Base-by-base conservation (phyloP, 257 asterid species). In the Cinchona pubescens region DNA sequence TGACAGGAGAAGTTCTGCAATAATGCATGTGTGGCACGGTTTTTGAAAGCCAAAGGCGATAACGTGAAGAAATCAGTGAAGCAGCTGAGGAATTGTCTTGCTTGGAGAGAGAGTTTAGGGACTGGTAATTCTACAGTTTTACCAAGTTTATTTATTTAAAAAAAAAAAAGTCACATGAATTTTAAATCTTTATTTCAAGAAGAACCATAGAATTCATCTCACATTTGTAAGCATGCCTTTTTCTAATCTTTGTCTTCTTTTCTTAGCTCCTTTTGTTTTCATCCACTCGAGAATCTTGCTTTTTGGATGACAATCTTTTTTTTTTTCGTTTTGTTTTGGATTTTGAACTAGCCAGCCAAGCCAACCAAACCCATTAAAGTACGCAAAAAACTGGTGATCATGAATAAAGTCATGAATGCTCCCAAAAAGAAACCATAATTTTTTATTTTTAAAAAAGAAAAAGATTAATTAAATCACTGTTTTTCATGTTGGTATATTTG, bases 91-190 rank as follows among this genome's bases (percentile, higher is more conserved):
- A 84, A 30, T 69, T 92, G 93, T 80, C 97, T 95, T 66, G 72
- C 88, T 30, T 95, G 99, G 99, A 90, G 99, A 87, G 96, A 92
- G 72, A 85, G 91, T 78, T 79, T 92, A 2, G 94, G 91, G 66
- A 85, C 87, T 61, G 99, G 99, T 95, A 79, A 12, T 13, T 29
- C 30, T 6, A 19, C 40, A 42, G 25, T 34, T 23, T 29, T 30
- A 30, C 48, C n/a, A 35, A 73, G 32, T 35, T 46, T 80, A 43
- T n/a, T n/a, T n/a, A n/a, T n/a, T n/a, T n/a, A n/a, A n/a, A n/a
- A n/a, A n/a, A n/a, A n/a, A n/a, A n/a, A 30, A 60, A 12, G 35
- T 74, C 23, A n/a, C 19, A n/a, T 21, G 14, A 25, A 11, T 27
- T 73, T 59, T 49, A 43, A 73, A 73, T 1, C 58, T 6, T 58